Base-by-base conservation (phyloP, 2,329 filamentous ascomycete species). In the Fusarium oxysporum region DNA sequence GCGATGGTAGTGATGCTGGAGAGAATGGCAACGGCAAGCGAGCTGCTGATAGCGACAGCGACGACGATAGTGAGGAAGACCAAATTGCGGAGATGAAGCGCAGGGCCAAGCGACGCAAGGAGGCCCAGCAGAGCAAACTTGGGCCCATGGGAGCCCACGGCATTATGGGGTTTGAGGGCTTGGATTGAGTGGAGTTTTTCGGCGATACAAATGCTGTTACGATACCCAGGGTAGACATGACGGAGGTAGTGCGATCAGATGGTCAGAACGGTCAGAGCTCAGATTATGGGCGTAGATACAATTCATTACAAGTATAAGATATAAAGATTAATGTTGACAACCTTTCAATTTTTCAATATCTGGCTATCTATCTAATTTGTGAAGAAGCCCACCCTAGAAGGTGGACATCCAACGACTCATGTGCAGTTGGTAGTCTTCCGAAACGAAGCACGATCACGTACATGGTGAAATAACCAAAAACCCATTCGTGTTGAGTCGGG, bases 131-230 rank as follows among this genome's bases (percentile, higher is more conserved):
- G 48, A 81, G 70, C 59, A 85, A 85, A 56, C 79, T 88, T 10
- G 86, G 86, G 6, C 84, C 85, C 17, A 85, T 84, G 80, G 86
- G 86, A 25, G 85, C 85, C 6, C 86, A 88, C 48, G 86, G 86
- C 54, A 82, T 88, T n/a, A 75, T 87, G 71, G 84, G 83, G 9
- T 87, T 88, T 66, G 83, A 85, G 17, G 85, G 83, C 12, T 65
- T 88, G 71, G 85, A 87, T 64, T 87, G 68, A 71, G 43, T 28
- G 35, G 25, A 41, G 17, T 25, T 5, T 25, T 57, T 41, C 9
- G 37, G 55, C 38, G 58, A 61, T 41, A 16, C 45, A 70, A 30
- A 25, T 16, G 25, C 63, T 71, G 53, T 71, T 71, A 53, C 53
- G 71, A 73, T 73, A 73, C 71, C 70, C 71, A 13, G 54, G 35